Evolutionary conservation across 805 yeast genomes (phyloP), one percentile per base, ranked within the genome.

Genomic region (Debaryomyces castellii): DNA sequence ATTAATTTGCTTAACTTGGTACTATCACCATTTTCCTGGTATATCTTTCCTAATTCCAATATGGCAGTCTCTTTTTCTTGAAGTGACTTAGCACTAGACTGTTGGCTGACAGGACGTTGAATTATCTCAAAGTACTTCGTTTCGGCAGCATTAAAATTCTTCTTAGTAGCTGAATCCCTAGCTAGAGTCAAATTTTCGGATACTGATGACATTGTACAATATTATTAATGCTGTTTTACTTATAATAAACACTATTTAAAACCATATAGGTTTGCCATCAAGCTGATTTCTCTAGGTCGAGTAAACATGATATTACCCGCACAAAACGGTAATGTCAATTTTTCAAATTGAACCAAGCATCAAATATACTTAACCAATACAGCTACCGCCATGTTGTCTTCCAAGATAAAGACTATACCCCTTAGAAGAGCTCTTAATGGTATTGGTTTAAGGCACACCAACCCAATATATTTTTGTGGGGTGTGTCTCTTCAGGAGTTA

Each of bases 31-130:
- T 72, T 67, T 2, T 63, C 63, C 47, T 81, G 79, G 65, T 87
- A 91, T 25, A 90, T 62, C 47, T 77, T 74, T 28, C 96, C 97
- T 54, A 92, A 74, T 58, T 86, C 94, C 41, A 81, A 62, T 39
- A 92, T 82, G 27, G 94, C 83, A 9, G 73, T 54, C 60, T 90
- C 96, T 65, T 72, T 76, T 49, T 70, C 73, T 50, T 68, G 75
- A 46, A 72, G 55, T 34, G 51, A 51, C 46, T 64, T 63, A 22
- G 54, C 42, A 11, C 46, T 36, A 14, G 39, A 38, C n/a, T 35
- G 43, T 10, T 45, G 35, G 21, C 39, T 45, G 18, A 51, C 49
- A 12, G 46, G 49, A 7, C 47, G 22, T 5, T 61, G 55, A 16
- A 88, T 69, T 20, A 87, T 67, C 44, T 73, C 71, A 45, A 71